Evolutionary conservation across 2,329 filamentous ascomycete species (phyloP), one percentile per base, ranked within the genome.

Genomic region (Colletotrichum sp.): DNA sequence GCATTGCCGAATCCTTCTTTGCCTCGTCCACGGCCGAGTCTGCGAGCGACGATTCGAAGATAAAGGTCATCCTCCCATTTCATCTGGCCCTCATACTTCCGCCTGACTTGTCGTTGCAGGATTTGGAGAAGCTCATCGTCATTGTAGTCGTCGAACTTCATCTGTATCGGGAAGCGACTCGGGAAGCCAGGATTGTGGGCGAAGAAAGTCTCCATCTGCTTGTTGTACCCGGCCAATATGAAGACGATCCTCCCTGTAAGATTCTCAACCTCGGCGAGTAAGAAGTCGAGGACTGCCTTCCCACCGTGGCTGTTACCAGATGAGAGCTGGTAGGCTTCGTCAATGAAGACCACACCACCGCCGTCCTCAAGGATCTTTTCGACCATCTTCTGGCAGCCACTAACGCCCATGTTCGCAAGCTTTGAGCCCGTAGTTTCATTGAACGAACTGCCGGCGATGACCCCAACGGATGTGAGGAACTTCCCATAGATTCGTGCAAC

Each of bases 151-250:
- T 89, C 85, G 72, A 96, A 96, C 57, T 90, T 88, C 79, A 96
- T 86, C 39, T 88, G 84, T 13, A 91, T 85, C 0, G 94, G 94
- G 48, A 96, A 92, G 0, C 94, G 91, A 77, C 93, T 95, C 0
- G 90, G 87, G 4, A 96, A 85, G 0, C 95, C 94, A 0, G 92
- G 92, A 60, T 96, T 96, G 76, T 96, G 93, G 0, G 90, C 87
- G 63, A 95, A 95, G 81, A 96, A 95, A 0, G 88, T 88, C 79
- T 96, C 94, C 94, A 96, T 96, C 77, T 94, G 88, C 78, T 92
- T 92, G 65, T 87, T 87, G 82, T 96, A 96, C 0, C 95, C 94
- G 0, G 94, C 94, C 4, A 96, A 85, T 1, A 96, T 87, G 69
- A 96, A 94, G 0, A 93, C 91, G 0, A 96, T 83, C 78, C 94